Evolutionary conservation across 1,284 basidiomycete species (phyloP), one percentile per base, ranked within the genome.

Genomic region (Xerocomus minutiporus): DNA sequence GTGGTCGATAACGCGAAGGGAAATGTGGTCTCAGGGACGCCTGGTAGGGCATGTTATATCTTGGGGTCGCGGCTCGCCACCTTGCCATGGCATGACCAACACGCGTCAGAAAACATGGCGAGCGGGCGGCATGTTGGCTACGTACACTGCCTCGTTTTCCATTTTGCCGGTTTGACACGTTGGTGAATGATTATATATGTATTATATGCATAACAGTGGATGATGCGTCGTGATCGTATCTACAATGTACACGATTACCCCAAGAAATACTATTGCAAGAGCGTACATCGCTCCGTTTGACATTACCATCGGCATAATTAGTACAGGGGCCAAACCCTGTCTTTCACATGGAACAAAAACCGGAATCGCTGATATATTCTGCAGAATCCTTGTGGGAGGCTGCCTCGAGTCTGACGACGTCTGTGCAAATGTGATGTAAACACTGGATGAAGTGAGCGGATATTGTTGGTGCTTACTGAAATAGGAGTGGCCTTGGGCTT

Each of bases 401-500:
- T 53, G 76, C 75, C 67, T 80, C 79, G 56, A 81, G 74, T 64
- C 79, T 74, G 52, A 82, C 79, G 54, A 73, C 73, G 68, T 81
- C 79, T 71, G 53, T 56, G 52, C 44, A 59, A 52, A 59, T 59
- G 66, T 61, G 50, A 54, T 58, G 53, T 60, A 42, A 61, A 59
- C 46, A 49, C 41, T 36, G n/a, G 46, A 44, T 55, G 54, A 45
- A 53, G 48, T 46, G 52, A 59, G 50, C 56, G 52, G 50, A 61
- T 51, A 57, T 64, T 45, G 47, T 45, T 45, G 20, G n/a, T 50
- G 52, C 81, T 61, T 63, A 88, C 86, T 84, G 69, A 92, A 91
- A 73, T 88, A 92, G 53, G 84, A 75, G 68, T 91, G 88, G 47
- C 75, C 75, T 71, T 87, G 83, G 36, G 86, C 84, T 72, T 92